Conservation (phyloP, 257 asterid genomes). For the Solanum verrucosum region DNA sequence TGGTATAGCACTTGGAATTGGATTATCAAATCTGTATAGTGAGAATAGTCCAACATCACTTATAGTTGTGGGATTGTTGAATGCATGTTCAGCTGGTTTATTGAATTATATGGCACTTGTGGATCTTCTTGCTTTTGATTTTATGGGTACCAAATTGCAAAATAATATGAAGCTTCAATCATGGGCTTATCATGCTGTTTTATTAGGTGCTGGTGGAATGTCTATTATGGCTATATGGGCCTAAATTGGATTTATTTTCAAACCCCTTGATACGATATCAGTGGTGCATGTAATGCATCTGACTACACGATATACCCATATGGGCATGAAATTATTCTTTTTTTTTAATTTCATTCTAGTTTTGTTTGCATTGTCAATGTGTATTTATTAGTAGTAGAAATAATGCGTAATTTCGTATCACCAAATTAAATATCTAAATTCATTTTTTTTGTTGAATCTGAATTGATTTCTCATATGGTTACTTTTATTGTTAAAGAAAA, state of each 20-base stretch:
- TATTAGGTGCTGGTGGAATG: slow-evolving; percentile 29
- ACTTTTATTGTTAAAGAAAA: background rate
- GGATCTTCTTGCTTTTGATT: background rate
- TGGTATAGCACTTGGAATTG: slow-evolving; percentile 27
- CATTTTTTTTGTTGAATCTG: no score
- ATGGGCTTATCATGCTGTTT: slow-evolving; percentile 24
- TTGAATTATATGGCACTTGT: background rate
- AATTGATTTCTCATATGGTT: background rate
- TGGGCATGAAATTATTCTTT: background rate
- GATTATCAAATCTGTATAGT: slow-evolving; percentile 29
- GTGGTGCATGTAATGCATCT: background rate
- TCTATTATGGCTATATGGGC: slow-evolving; percentile 33
- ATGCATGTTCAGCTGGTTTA: background rate
- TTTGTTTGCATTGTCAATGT: background rate
- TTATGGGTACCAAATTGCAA: background rate
- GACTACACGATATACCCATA: background rate
- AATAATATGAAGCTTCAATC: slow-evolving; percentile 20
- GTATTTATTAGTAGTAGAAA: background rate
- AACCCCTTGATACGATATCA: background rate
- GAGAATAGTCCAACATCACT: slow-evolving; percentile 11
- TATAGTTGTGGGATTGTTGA: background rate
- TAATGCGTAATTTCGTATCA: no score
- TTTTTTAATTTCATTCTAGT: background rate
- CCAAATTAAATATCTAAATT: background rate
- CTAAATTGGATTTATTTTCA: background rate